These are phyloP conservation scores for Fomes fomentarius DNA, from an alignment of 1,284 basidiomycete genomes.

Conservation along the genomic window DNA sequence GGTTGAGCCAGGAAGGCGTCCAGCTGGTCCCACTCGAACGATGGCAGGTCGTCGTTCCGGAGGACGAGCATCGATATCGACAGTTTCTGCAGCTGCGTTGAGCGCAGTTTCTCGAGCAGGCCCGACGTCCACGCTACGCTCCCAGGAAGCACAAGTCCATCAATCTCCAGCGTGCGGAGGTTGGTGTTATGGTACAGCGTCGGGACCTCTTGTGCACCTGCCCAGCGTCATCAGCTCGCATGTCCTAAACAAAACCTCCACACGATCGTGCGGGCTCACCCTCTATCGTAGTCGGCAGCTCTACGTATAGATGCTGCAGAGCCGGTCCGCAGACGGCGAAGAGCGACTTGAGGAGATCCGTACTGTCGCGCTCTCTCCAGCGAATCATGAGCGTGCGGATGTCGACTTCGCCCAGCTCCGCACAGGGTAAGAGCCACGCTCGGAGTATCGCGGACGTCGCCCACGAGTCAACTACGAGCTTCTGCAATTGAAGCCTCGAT, in stretches of 20 bases:
- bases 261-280: constrained; percentile 9
- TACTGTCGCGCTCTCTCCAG: constrained; percentile 22
- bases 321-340: constrained; percentile 18
- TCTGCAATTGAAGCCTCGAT: constrained; percentile 8
- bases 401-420: constrained; percentile 10
- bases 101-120: constrained; percentile 11
- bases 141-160: constrained; percentile 24
- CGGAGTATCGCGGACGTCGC: constrained; percentile 17
- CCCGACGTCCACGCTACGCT: constrained; percentile 14
- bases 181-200: constrained; percentile 15
- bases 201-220: constrained; percentile 10
- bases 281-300: constrained; percentile 18
- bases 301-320: constrained; percentile 22
- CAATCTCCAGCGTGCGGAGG: constrained; percentile 22
- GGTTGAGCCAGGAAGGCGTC: constrained; percentile 15
- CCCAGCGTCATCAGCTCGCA: background rate
- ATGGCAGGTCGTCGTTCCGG: constrained; percentile 14
- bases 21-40: constrained; percentile 24
- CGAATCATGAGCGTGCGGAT: constrained; percentile 20
- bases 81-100: constrained; percentile 18
- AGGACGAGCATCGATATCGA: constrained; percentile 21
- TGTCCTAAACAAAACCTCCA: background rate
- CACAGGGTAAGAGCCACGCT: constrained; percentile 20
- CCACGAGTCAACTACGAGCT: constrained; percentile 24
- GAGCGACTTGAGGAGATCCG: constrained; percentile 19